phyloP scores from a whole-genome alignment of 129 eudicot genomes.

The Heracleum sosnowskyi region DNA sequence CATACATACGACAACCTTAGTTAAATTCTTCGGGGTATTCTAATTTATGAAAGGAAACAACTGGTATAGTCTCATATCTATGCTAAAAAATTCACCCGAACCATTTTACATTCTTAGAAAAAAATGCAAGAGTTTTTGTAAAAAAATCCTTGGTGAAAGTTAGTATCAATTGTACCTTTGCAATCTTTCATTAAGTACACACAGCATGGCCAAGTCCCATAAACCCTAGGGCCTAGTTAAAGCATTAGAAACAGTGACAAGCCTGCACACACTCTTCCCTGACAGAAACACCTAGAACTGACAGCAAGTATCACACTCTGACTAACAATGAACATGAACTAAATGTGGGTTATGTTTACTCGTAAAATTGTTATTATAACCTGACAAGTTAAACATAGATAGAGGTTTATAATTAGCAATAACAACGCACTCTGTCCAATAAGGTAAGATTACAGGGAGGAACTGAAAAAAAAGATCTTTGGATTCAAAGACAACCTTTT shows the following conservation, averaged over 20 bases:
- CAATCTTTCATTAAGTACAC: not conserved
- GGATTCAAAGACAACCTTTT: slow-evolving; percentile 69
- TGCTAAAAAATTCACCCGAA: not conserved
- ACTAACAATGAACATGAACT: not conserved
- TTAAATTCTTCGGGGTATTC: too few relatives aligned
- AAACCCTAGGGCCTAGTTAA: not conserved
- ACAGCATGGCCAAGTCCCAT: not conserved
- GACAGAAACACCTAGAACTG: not conserved
- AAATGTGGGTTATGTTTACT: not conserved
- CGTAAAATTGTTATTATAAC: not conserved
- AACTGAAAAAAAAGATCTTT: not conserved
- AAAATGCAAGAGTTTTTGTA: too few relatives aligned
- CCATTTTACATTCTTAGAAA: not conserved
- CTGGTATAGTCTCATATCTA: not conserved
- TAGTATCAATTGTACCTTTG: too few relatives aligned
- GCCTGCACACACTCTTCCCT: not conserved
- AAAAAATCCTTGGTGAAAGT: not conserved
- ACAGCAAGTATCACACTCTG: not conserved
- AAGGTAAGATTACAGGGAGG: not conserved
- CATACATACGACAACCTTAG: not conserved
- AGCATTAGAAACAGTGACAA: not conserved
- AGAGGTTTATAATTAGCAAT: not conserved
- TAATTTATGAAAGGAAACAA: not conserved
- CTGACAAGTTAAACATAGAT: not conserved
- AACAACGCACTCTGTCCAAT: not conserved